A percentile compares a stretch with the other conserved stretches of the same genome.
Conservation (phyloP, 73 alveolate genomes). For the Paramecium octaurelia region DNA sequence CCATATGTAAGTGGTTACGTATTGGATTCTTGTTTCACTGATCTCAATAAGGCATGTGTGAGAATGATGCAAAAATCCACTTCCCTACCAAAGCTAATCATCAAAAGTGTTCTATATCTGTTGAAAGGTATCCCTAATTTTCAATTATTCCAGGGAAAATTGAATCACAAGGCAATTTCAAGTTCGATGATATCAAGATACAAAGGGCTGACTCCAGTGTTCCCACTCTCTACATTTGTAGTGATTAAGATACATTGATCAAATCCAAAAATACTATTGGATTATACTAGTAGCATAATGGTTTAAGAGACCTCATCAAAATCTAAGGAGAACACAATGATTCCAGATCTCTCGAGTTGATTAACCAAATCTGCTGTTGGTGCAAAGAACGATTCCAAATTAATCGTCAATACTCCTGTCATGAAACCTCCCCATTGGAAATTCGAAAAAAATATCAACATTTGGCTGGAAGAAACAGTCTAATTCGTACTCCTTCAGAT, state of each 20-base stretch:
- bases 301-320: background rate
- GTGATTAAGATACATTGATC: constrained; percentile 11
- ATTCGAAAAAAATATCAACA: background rate
- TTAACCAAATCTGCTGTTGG: background rate
- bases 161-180: background rate
- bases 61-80: constrained; percentile 5
- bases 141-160: background rate
- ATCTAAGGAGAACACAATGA: background rate
- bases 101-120: background rate
- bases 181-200: constrained; percentile 22
- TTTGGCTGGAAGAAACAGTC: background rate
- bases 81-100: background rate
- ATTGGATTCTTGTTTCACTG: background rate
- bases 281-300: constrained; percentile 4
- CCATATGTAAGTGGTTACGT: background rate
- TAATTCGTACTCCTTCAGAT: background rate
- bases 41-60: background rate
- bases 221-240: background rate
- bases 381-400: background rate
- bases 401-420: background rate
- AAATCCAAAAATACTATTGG: constrained; percentile 5
- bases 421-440: background rate
- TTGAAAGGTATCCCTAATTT: background rate
- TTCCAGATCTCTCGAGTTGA: background rate
- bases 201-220: background rate